A percentile compares a stretch with the other conserved stretches of the same genome.
These are phyloP conservation scores for Dioscorea zingiberensis DNA, from an alignment of 106 monocot genomes.

Conservation along the genomic window DNA sequence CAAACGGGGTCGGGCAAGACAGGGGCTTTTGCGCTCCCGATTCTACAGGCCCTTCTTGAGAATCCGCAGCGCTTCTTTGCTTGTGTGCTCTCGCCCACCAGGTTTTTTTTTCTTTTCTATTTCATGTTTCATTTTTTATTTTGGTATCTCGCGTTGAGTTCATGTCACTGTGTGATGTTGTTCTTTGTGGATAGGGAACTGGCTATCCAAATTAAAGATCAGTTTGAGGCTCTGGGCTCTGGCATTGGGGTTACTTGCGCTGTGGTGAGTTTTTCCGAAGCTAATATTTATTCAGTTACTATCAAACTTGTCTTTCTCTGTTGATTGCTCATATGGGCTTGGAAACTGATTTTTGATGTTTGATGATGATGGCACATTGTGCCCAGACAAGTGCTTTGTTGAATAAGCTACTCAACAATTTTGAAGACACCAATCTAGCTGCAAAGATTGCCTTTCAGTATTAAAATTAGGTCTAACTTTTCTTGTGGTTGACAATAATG, in stretches of 20 bases:
- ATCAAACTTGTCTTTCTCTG: too few relatives aligned
- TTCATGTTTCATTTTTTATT: not conserved
- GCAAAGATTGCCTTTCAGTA: too few relatives aligned
- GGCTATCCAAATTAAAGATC: constrained; percentile 84
- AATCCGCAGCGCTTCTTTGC: constrained; percentile 76
- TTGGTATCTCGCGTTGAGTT: not conserved
- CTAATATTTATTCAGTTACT: not conserved
- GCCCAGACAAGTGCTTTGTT: too few relatives aligned
- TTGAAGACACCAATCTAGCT: too few relatives aligned
- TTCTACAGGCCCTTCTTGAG: constrained; percentile 79
- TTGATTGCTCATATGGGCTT: too few relatives aligned
- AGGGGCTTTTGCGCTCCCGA: constrained; percentile 90
- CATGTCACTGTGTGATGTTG: not conserved
- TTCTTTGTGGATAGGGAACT: constrained; percentile 50
- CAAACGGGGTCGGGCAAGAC: constrained; percentile 97
- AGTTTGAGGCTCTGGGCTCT: constrained; percentile 90
- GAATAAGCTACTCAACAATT: too few relatives aligned
- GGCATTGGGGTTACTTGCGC: constrained; percentile 61
- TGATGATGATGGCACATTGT: too few relatives aligned
- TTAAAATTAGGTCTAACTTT: too few relatives aligned
- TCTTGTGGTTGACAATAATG: too few relatives aligned
- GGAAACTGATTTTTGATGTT: too few relatives aligned
- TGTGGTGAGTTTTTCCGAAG: constrained; percentile 46
- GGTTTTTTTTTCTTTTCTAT: constrained; percentile 24
- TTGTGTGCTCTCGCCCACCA: constrained; percentile 83